Conservation (phyloP, 2,329 filamentous ascomycete species). For the Ceratocystis alfenasii region DNA sequence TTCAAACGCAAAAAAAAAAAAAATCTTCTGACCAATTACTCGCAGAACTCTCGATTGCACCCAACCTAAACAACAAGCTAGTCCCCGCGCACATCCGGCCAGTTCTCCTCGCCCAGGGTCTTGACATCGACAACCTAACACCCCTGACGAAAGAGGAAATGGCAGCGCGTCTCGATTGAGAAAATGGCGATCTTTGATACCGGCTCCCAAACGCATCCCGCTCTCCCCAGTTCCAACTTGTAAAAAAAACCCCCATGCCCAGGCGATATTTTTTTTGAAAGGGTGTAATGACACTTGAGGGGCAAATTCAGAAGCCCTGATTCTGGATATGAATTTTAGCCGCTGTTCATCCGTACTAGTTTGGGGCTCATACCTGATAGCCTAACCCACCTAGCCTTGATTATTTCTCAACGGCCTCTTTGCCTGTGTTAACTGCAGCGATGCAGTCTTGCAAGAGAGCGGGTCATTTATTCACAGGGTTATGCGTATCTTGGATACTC, state of each 20-base stretch:
- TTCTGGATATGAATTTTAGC: not conserved
- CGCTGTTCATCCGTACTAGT: not conserved
- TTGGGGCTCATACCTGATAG: not conserved
- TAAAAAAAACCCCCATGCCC: not conserved
- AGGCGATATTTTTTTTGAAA: not conserved
- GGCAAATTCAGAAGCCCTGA: not conserved
- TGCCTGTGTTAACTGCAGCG: not conserved
- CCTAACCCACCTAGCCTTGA: not conserved
- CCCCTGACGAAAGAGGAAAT: conserved; percentile 89
- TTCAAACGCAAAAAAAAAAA: not conserved
- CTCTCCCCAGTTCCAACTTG: not conserved
- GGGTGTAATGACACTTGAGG: not conserved
- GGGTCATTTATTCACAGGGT: not conserved
- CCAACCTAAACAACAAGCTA: conserved; percentile 73
- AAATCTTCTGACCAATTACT: conserved; percentile 25
- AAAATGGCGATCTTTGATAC: conserved; percentile 9
- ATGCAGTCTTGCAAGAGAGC: not conserved
- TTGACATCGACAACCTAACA: conserved; percentile 89
- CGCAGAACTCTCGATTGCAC: conserved; percentile 88
- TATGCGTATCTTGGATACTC: not conserved
- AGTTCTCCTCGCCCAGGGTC: conserved; percentile 59
- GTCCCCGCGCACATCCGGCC: conserved; percentile 73
- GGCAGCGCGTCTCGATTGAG: conserved; percentile 93
- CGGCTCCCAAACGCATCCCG: not conserved
- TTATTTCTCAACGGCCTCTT: not conserved